phyloP scores from a whole-genome alignment of 2,329 filamentous ascomycete species.

The Metarhizium sp. region DNA sequence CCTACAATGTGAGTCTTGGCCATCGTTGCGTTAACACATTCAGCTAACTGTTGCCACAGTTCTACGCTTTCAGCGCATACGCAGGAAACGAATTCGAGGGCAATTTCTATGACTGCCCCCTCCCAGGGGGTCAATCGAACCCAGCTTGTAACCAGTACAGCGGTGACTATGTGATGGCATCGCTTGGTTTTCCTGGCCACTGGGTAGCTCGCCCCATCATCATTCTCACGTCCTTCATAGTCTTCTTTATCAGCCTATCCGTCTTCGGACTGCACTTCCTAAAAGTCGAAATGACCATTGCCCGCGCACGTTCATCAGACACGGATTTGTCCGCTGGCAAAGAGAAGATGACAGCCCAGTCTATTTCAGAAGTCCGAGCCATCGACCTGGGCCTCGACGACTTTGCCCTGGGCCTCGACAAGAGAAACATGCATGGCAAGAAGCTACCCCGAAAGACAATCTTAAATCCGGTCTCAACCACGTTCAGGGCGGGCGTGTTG shows the following conservation, averaged over 20 bases:
- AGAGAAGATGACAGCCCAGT: constrained; percentile 52
- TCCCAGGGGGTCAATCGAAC: constrained; percentile 49
- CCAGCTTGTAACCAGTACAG: constrained; percentile 60
- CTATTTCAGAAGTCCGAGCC: constrained; percentile 42
- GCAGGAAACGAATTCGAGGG: constrained; percentile 64
- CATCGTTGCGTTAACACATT: neutral
- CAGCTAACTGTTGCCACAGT: constrained; percentile 29
- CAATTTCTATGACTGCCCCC: constrained; percentile 65
- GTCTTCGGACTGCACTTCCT: constrained; percentile 54
- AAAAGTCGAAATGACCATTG: constrained; percentile 60
- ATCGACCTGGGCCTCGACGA: constrained; percentile 57
- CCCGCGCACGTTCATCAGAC: constrained; percentile 48
- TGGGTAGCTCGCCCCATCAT: constrained; percentile 62
- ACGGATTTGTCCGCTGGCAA: constrained; percentile 60
- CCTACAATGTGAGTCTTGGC: constrained; percentile 8
- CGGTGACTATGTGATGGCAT: constrained; percentile 58
- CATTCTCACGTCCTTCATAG: constrained; percentile 48
- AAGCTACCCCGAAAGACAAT: constrained; percentile 49
- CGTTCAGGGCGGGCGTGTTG: constrained; percentile 57
- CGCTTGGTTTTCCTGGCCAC: constrained; percentile 55
- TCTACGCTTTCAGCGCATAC: constrained; percentile 63
- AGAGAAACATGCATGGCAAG: constrained; percentile 42
- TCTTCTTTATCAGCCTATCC: constrained; percentile 54
- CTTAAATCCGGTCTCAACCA: constrained; percentile 55
- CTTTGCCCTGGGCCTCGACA: constrained; percentile 57